Base-by-base conservation (phyloP, 257 asterid genomes). In the Nyctanthes arbortristis region DNA sequence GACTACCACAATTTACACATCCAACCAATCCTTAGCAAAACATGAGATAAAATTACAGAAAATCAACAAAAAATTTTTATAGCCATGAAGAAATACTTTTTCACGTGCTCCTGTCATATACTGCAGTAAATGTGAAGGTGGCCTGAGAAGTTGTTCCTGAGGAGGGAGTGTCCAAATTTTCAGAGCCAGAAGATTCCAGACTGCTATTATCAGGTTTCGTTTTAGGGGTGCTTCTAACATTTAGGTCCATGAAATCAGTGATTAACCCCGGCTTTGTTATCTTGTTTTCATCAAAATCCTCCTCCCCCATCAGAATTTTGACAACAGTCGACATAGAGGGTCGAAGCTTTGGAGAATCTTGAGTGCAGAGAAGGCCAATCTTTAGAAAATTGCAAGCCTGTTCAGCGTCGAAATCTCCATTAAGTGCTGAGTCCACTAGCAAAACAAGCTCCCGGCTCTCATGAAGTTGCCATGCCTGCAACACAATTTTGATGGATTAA, bases 291-390 rank as follows among this genome's bases (percentile, higher is more conserved):
- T 81, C 87, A 27, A 91, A 60, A n/a, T 54, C 70, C 36, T 70
- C 73, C 69, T 75, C 75, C 10, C 97, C 97, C 0, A 80, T 76
- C 3, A 94, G 93, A 97, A 94, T 86, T 70, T 32, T 81, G 57
- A 89, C 97, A 24, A 81, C 95, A 11, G 79, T 71, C 3, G 97
- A 87, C 99, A 91, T 94, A 27, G 96, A 74, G 49, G 99, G 99
- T 12, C 99, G 91, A 68, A 89, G 95, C 82, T 85, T 91, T 0
- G 92, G 88, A 34, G 84, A 32, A 73, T 94, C 97, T 73, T 94
- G 99, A 57, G 97, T 89, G 80, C 99, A 94, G 63, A 94, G 96
- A 45, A 94, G 83, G 27, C 95, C 99, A 5, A 94, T 82, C 78
- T 91, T 89, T 20, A 94, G 77, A 84, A 79, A 82, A 70, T 68